Evolutionary conservation across 1,139 yeast species (phyloP).

Genomic region (Blastobotrys petasosporus): DNA sequence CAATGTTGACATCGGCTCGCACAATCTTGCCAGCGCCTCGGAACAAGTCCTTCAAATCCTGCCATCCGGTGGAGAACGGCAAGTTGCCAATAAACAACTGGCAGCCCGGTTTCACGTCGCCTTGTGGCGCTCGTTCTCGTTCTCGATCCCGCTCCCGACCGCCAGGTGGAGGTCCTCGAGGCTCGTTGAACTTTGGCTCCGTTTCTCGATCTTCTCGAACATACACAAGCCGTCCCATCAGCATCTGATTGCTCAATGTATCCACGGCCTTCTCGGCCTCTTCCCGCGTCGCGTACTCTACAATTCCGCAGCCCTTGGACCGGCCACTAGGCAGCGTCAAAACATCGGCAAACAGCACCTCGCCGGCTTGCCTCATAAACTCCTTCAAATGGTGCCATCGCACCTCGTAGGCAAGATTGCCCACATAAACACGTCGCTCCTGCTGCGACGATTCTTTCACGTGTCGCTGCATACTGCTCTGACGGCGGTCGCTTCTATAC

Average conservation of each 20-base stretch:
- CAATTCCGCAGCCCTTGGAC: slow-evolving; percentile 69
- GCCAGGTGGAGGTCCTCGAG: slow-evolving; percentile 11
- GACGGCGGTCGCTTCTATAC: slow-evolving; percentile 2
- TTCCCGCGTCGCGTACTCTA: slow-evolving; percentile 65
- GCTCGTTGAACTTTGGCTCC: slow-evolving; percentile 22
- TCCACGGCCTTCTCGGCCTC: slow-evolving; percentile 74
- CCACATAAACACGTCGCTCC: slow-evolving; percentile 44
- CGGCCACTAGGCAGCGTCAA: slow-evolving; percentile 79
- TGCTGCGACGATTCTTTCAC: slow-evolving; percentile 17
- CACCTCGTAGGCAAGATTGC: slow-evolving; percentile 56
- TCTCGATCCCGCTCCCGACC: slow-evolving; percentile 15
- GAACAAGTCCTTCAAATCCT: slow-evolving; percentile 77
- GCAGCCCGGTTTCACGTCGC: slow-evolving; percentile 26
- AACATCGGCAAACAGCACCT: slow-evolving; percentile 79
- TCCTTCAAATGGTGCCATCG: slow-evolving; percentile 60
- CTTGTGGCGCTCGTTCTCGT: slow-evolving; percentile 8
- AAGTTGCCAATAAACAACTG: slow-evolving; percentile 80
- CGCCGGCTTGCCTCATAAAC: slow-evolving; percentile 61
- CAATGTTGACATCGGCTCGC: slow-evolving; percentile 73
- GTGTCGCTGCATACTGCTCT: background rate
- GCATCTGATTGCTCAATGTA: slow-evolving; percentile 58
- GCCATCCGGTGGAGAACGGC: slow-evolving; percentile 80
- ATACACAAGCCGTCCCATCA: slow-evolving; percentile 76
- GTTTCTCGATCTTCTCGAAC: slow-evolving; percentile 59
- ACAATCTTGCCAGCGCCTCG: slow-evolving; percentile 68